Conservation (phyloP, 2,329 filamentous ascomycete genomes). For the Aspergillus aculeatinus region DNA sequence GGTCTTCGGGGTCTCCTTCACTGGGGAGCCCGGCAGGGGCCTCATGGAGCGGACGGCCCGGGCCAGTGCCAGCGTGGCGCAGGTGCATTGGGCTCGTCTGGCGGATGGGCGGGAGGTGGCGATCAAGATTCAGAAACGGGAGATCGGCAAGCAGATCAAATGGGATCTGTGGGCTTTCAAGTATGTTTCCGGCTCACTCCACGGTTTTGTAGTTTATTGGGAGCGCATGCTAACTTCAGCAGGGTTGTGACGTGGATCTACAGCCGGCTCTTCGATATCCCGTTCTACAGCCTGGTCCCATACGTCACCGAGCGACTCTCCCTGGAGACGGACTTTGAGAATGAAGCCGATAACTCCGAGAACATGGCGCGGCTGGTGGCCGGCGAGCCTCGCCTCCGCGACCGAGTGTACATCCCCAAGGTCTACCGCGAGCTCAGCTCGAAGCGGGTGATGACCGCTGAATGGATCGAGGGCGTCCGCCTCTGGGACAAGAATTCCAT, state of each 20-base stretch:
- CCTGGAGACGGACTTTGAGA: slow-evolving; percentile 91
- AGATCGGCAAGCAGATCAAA: slow-evolving; percentile 84
- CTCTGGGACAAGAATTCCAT: slow-evolving; percentile 89
- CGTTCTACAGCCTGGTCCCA: slow-evolving; percentile 83
- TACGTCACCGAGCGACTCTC: slow-evolving; percentile 90
- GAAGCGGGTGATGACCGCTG: slow-evolving; percentile 82
- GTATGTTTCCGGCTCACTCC: slow-evolving; percentile 43
- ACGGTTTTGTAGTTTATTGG: background rate
- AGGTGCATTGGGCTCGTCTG: slow-evolving; percentile 91
- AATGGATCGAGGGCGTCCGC: slow-evolving; percentile 95
- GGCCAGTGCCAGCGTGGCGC: slow-evolving; percentile 85
- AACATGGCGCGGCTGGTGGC: slow-evolving; percentile 76
- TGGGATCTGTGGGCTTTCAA: slow-evolving; percentile 98
- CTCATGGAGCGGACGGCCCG: slow-evolving; percentile 69
- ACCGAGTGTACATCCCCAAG: slow-evolving; percentile 82
- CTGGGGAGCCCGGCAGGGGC: slow-evolving; percentile 61
- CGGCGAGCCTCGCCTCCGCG: slow-evolving; percentile 71
- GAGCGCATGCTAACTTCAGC: slow-evolving; percentile 18
- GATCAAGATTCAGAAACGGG: slow-evolving; percentile 93
- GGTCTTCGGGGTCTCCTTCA: slow-evolving; percentile 86
- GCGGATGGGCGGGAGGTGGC: slow-evolving; percentile 87
- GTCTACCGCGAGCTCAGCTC: slow-evolving; percentile 81
- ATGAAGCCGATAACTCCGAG: slow-evolving; percentile 85
- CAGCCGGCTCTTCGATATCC: slow-evolving; percentile 87
- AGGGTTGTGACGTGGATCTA: slow-evolving; percentile 80